phyloP scores from a whole-genome alignment of 1,284 basidiomycete genomes.

The Pseudozyma sp. region DNA sequence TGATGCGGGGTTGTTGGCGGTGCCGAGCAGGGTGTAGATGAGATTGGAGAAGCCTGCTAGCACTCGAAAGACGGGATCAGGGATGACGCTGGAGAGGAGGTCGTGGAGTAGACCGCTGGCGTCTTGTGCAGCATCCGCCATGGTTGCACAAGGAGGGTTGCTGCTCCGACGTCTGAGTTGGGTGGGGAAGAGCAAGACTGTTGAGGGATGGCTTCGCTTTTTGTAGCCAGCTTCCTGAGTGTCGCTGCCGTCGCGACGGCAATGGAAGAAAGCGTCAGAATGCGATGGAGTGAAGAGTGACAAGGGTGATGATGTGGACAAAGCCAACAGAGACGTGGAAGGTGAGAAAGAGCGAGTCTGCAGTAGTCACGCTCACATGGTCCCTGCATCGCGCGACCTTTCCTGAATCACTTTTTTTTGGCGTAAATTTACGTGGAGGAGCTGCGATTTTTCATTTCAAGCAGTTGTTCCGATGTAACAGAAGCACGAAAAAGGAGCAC shows the following conservation, averaged over 20 bases:
- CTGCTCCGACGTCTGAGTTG: not conserved
- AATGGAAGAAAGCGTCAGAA: not conserved
- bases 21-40: conserved; percentile 45
- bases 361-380: conserved; percentile 2
- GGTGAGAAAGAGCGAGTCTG: not conserved
- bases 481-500: not conserved
- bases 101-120: conserved; percentile 28
- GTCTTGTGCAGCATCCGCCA: conserved; percentile 28
- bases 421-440: conserved; percentile 27
- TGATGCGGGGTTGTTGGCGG: conserved; percentile 51
- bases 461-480: not conserved
- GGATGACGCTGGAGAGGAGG: conserved; percentile 37
- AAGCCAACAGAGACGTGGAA: conserved; percentile 26
- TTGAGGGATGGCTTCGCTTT: not conserved
- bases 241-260: not conserved
- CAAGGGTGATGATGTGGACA: conserved; percentile 31
- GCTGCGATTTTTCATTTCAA: not conserved
- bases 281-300: not conserved
- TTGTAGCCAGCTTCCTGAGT: not conserved
- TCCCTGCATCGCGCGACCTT: conserved; percentile 20
- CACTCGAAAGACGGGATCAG: conserved; percentile 45
- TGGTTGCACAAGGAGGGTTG: conserved; percentile 6
- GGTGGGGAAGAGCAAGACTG: not conserved
- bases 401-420: conserved; percentile 3
- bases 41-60: conserved; percentile 55